Evolutionary conservation across 257 asterid genomes (phyloP), one percentile per base, ranked within the genome.

Genomic region (Solanum paucissectum): DNA sequence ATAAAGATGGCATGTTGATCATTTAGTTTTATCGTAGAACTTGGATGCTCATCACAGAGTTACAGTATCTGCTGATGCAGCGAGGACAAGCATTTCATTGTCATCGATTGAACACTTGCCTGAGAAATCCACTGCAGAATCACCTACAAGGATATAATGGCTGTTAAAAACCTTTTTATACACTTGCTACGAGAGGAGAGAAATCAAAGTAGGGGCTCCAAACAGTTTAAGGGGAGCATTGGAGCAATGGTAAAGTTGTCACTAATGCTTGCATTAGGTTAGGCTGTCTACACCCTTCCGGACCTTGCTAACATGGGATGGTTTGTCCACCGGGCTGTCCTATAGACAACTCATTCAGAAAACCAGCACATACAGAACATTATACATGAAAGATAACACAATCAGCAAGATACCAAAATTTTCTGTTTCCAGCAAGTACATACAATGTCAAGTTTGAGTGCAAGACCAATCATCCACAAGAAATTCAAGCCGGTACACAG

Each of bases 101-200:
- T 88, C 91, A 20, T 90, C 89, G 12, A 87, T 62, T n/a, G 87
- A 12, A 89, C 37, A 55, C 87, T 83, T 91, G 77, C 87, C 42
- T 38, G 92, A 60, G 83, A 87, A 88, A 49, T 90, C 93, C 25
- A 90, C 90, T 88, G 86, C 92, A 16, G 92, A 86, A 81, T 94
- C 96, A 89, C 94, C 95, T 93, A 88, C 33, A 88, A 87, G 62
- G 52, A 74, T 71, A 20, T 3, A 68, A 32, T 21, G 83, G 64
- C 16, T 6, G 86, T 29, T 49, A 32, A 71, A 6, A 84, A 9
- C 29, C 25, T 37, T 60, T 60, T 85, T 44, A 27, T 71, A 2
- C 29, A 25, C 34, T 44, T 36, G 52, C 52, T 74, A 74, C 2
- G 20, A 74, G 32, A 74, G 52, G 83, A 21, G 29, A 74, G 52